Percentiles rank a stretch among this genome's conserved stretches.
These are phyloP conservation scores for Diaporthe longicolla DNA, from an alignment of 2,329 filamentous ascomycete species.

Conservation along the genomic window DNA sequence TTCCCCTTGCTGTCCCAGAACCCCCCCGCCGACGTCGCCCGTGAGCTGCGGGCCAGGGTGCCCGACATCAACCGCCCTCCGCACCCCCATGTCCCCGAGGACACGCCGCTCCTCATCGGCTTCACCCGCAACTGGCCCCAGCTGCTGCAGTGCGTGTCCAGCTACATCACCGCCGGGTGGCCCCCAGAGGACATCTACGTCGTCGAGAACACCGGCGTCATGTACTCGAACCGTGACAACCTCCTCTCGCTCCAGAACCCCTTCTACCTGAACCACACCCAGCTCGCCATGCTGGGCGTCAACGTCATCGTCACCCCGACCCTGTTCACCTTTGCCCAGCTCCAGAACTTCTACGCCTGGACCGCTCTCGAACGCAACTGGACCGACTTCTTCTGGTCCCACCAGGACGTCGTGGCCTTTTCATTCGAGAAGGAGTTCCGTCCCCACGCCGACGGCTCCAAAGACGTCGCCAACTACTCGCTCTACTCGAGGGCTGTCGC, in stretches of 20 bases:
- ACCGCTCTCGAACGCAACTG: conserved; percentile 59
- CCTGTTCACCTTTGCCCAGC: conserved; percentile 65
- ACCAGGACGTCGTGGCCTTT: conserved; percentile 65
- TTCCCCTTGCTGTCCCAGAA: conserved; percentile 54
- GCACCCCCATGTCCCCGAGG: conserved; percentile 52
- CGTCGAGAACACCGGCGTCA: conserved; percentile 68
- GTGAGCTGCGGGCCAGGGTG: conserved; percentile 41
- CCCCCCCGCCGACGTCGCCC: conserved; percentile 46
- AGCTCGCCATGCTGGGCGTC: conserved; percentile 63
- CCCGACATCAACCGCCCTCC: conserved; percentile 53
- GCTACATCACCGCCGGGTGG: conserved; percentile 69
- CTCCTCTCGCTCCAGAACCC: conserved; percentile 64
- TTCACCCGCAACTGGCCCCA: conserved; percentile 68
- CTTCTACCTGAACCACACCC: conserved; percentile 67
- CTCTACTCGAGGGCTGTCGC: conserved; percentile 56
- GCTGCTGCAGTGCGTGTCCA: conserved; percentile 66
- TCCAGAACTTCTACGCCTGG: conserved; percentile 67
- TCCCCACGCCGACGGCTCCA: conserved; percentile 51
- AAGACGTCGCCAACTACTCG: conserved; percentile 59
- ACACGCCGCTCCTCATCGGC: conserved; percentile 61
- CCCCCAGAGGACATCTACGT: conserved; percentile 67
- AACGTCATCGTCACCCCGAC: conserved; percentile 64
- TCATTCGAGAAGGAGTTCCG: conserved; percentile 57
- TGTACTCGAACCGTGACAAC: conserved; percentile 61
- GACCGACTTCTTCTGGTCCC: conserved; percentile 67